Evolutionary conservation across 163 green algal species (phyloP).

Genomic region (Scenedesmus sp.): DNA sequence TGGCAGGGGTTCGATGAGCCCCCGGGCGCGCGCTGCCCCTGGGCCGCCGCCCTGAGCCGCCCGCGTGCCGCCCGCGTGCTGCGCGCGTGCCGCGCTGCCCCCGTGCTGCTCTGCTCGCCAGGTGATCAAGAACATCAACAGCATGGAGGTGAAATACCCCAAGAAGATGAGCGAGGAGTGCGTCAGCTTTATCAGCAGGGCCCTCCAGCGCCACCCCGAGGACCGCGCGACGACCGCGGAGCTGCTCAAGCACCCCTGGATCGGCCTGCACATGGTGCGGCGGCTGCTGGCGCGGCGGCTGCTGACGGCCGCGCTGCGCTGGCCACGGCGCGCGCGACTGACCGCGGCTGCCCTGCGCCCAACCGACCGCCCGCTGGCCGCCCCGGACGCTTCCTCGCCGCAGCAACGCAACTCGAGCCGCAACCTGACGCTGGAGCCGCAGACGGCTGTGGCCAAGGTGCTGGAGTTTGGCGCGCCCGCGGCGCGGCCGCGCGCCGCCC

Average conservation of each 20-base stretch:
- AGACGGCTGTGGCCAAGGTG: not conserved
- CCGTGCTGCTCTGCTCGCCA: not conserved
- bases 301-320: not conserved
- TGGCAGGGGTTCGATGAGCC: no score
- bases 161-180: slow-evolving; percentile 41
- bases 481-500: not conserved
- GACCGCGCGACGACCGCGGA: slow-evolving; percentile 49
- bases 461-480: not conserved
- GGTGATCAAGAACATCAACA: slow-evolving; percentile 43
- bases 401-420: slow-evolving; percentile 28
- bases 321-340: no score
- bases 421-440: slow-evolving; percentile 12
- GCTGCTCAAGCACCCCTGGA: slow-evolving; percentile 63
- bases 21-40: no score
- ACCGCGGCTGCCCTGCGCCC: not conserved
- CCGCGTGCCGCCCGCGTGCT: not conserved
- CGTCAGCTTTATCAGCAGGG: slow-evolving; percentile 1
- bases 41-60: no score
- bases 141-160: slow-evolving; percentile 13
- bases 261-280: slow-evolving; percentile 47
- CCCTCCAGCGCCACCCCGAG: slow-evolving; percentile 49
- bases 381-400: no score
- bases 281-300: not conserved
- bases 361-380: no score
- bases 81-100: no score